Conservation (phyloP, 305 asterid genomes). For the Fraxinus sp. region DNA sequence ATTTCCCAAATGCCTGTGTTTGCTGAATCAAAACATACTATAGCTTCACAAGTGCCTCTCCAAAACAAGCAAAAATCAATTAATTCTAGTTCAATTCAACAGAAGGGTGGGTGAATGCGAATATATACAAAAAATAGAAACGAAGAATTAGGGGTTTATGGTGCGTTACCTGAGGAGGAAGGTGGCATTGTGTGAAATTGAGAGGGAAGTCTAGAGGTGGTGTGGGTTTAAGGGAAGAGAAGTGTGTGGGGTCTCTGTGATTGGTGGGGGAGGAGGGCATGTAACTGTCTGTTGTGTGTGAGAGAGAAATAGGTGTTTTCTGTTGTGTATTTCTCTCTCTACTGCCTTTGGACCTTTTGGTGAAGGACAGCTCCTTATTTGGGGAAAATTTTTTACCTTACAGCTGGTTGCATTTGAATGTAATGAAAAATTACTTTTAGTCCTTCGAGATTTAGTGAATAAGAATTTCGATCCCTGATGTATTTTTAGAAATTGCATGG, state of each 20-base stretch:
- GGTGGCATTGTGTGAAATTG: constrained; percentile 44
- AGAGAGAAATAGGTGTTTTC: neutral
- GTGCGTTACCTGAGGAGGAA: constrained; percentile 47
- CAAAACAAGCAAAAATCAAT: neutral
- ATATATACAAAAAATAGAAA: neutral
- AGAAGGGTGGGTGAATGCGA: neutral
- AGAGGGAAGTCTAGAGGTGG: constrained; percentile 17
- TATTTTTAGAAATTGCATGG: neutral
- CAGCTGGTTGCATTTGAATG: neutral
- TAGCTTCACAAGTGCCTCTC: neutral
- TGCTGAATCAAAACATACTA: neutral
- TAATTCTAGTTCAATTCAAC: neutral
- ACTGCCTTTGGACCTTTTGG: neutral
- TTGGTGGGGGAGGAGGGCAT: constrained; percentile 12
- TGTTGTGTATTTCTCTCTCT: neutral
- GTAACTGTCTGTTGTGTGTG: neutral
- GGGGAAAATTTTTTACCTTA: neutral
- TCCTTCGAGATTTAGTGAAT: neutral
- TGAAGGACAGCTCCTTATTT: neutral
- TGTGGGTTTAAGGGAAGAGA: constrained; percentile 14
- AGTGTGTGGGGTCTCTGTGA: constrained; percentile 39
- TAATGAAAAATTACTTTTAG: neutral
- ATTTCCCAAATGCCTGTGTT: neutral
- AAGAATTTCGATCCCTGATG: neutral
- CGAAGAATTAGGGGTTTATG: neutral